phyloP scores from a whole-genome alignment of 2,329 filamentous ascomycete genomes.

The Alternaria sp. region DNA sequence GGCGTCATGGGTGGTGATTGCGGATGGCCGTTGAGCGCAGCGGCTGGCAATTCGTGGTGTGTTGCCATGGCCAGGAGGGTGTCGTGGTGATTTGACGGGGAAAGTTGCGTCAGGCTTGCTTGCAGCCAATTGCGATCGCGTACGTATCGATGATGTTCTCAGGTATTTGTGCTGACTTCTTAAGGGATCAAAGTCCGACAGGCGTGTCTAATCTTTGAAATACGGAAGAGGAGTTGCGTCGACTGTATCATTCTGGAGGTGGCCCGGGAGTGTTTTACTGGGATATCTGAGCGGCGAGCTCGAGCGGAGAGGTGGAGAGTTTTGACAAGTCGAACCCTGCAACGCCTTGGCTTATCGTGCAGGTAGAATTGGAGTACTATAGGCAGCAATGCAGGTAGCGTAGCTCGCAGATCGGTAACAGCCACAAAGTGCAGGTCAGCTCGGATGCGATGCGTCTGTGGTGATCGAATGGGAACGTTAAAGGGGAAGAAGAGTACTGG shows the following conservation, averaged over 20 bases:
- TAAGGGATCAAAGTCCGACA: slow-evolving; percentile 44
- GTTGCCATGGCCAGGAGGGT: slow-evolving; percentile 39
- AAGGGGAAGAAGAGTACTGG: slow-evolving; percentile 33
- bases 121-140: slow-evolving; percentile 37
- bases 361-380: slow-evolving; percentile 40
- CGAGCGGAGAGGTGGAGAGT: slow-evolving; percentile 42
- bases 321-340: slow-evolving; percentile 49
- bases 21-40: slow-evolving; percentile 39
- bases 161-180: slow-evolving; percentile 23
- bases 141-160: slow-evolving; percentile 36
- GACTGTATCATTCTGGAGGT: slow-evolving; percentile 51
- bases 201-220: slow-evolving; percentile 39
- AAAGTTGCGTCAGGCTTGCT: slow-evolving; percentile 39
- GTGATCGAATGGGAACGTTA: slow-evolving; percentile 39
- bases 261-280: slow-evolving; percentile 38
- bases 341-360: slow-evolving; percentile 49
- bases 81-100: slow-evolving; percentile 34
- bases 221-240: slow-evolving; percentile 44
- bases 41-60: slow-evolving; percentile 37
- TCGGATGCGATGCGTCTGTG: slow-evolving; percentile 34
- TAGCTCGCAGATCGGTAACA: slow-evolving; percentile 41
- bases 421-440: slow-evolving; percentile 44
- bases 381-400: slow-evolving; percentile 50
- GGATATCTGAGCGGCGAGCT: slow-evolving; percentile 41
- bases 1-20: slow-evolving; percentile 48